These are phyloP conservation scores for Xylaria scruposa DNA, from an alignment of 495 filamentous ascomycete species.

Conservation along the genomic window DNA sequence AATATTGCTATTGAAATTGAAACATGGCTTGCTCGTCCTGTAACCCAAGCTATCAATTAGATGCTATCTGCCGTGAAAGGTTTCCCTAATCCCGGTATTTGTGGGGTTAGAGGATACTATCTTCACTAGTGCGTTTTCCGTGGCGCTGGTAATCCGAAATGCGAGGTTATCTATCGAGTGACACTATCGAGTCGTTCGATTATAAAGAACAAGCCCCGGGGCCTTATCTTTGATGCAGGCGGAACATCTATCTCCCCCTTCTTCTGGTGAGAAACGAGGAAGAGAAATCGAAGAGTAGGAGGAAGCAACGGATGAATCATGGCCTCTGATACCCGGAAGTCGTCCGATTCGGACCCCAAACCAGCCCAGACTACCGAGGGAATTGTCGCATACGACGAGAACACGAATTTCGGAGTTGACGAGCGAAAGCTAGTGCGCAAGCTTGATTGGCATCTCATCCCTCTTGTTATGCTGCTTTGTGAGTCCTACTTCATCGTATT, in stretches of 20 bases:
- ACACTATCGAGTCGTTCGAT: neutral
- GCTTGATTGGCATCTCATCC: conserved; percentile 46
- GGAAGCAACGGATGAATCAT: conserved; percentile 1
- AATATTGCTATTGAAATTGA: neutral
- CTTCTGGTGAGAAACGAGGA: neutral
- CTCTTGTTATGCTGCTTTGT: conserved; percentile 48
- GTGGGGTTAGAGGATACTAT: neutral
- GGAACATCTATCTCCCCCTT: neutral
- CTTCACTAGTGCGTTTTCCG: conserved; percentile 3
- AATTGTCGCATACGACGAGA: conserved; percentile 19
- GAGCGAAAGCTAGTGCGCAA: conserved; percentile 49
- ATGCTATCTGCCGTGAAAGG: neutral
- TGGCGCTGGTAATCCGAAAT: neutral
- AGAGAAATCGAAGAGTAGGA: neutral
- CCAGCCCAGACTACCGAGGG: neutral
- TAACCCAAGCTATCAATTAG: neutral
- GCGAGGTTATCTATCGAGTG: neutral
- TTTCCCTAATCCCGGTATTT: neutral
- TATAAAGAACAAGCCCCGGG: neutral
- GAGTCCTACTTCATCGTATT: conserved; percentile 8
- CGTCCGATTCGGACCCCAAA: neutral
- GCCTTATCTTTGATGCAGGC: too few species aligned
- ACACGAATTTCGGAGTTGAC: conserved; percentile 29
- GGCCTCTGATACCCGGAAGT: conserved; percentile 15
- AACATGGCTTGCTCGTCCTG: neutral